Evolutionary conservation across 352 stramenopile genomes (phyloP).

Genomic region (Blastocystis sp.): DNA sequence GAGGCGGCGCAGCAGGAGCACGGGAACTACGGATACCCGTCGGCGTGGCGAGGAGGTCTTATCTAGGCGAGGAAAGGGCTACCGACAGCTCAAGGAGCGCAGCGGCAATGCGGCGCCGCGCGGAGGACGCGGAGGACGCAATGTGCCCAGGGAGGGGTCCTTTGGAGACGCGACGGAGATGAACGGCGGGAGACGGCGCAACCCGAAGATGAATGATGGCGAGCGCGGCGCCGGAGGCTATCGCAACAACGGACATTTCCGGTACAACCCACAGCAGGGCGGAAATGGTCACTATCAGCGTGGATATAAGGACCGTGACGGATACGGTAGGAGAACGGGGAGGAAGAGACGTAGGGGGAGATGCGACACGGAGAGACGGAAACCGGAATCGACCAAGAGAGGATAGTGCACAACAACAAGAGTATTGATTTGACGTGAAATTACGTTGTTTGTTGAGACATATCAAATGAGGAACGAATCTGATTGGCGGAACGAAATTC

Average conservation of each 20-base stretch:
- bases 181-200: background rate
- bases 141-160: too few relatives aligned
- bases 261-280: background rate
- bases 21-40: background rate
- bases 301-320: background rate
- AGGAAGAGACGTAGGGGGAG: background rate
- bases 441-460: background rate
- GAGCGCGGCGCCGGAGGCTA: background rate
- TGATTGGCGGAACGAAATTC: conserved; percentile 2
- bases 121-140: too few relatives aligned
- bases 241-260: background rate
- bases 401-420: background rate
- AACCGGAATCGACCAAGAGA: background rate
- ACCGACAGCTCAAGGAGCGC: background rate
- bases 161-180: too few relatives aligned
- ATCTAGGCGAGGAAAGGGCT: background rate
- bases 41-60: background rate
- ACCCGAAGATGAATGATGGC: background rate
- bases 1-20: background rate
- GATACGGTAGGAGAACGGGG: background rate
- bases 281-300: background rate
- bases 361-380: background rate
- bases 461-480: background rate
- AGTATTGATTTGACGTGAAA: background rate
- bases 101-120: background rate